These are phyloP conservation scores for Iberis pinnata DNA, from an alignment of 345 rosid species.

Conservation along the genomic window DNA sequence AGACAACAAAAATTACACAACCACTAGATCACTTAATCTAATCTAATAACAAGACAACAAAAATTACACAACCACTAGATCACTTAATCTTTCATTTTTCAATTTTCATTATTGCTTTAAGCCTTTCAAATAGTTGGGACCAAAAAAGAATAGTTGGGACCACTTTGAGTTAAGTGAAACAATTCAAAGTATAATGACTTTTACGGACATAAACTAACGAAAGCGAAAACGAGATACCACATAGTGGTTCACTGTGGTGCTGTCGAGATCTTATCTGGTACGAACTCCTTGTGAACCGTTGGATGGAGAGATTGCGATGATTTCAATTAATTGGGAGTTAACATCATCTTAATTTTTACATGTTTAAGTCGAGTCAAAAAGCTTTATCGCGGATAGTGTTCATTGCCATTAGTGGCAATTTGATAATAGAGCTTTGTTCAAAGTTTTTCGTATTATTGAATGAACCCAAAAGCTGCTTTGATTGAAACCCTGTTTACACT, in stretches of 20 bases:
- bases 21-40: too few relatives aligned
- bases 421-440: slow-evolving; percentile 34
- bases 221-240: slow-evolving; percentile 19
- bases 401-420: slow-evolving; percentile 42
- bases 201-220: slow-evolving; percentile 21
- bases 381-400: slow-evolving; percentile 37
- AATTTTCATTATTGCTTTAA: too few relatives aligned
- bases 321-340: slow-evolving; percentile 25
- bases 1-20: too few relatives aligned
- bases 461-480: slow-evolving; percentile 31
- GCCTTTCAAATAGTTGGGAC: too few relatives aligned
- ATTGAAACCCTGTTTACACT: too few relatives aligned
- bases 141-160: too few relatives aligned
- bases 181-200: slow-evolving; percentile 30
- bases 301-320: slow-evolving; percentile 21
- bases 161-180: too few relatives aligned
- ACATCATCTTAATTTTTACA: slow-evolving; percentile 48
- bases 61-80: too few relatives aligned
- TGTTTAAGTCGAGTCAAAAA: slow-evolving; percentile 49
- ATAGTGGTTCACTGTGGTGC: slow-evolving; percentile 44
- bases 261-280: slow-evolving; percentile 35
- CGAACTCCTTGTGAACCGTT: slow-evolving; percentile 19
- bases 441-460: slow-evolving; percentile 18
- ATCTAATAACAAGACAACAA: too few relatives aligned
- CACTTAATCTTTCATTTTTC: too few relatives aligned